phyloP scores from a whole-genome alignment of 495 filamentous ascomycete genomes.

The Annulohypoxylon maeteangense region DNA sequence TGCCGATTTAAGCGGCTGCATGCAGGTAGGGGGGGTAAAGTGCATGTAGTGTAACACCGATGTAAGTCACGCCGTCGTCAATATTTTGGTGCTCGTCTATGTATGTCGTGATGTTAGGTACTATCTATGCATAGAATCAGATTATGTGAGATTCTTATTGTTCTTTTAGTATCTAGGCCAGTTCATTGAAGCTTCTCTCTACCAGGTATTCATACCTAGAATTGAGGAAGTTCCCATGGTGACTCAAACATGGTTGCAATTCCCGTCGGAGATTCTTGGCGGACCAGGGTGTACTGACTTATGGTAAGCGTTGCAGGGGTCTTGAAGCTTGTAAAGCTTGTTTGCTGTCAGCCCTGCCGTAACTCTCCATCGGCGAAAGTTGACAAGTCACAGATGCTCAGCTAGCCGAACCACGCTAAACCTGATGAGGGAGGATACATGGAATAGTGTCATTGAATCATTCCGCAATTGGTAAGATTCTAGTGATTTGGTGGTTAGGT shows the following conservation, averaged over 20 bases:
- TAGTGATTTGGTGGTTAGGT: background rate
- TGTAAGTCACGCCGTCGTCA: background rate
- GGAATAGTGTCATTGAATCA: background rate
- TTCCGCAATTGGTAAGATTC: background rate
- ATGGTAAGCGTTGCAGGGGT: background rate
- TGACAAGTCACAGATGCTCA: background rate
- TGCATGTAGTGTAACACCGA: background rate
- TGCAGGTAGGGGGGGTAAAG: background rate
- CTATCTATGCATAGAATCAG: background rate
- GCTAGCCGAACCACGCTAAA: background rate
- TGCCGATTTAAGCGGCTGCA: background rate
- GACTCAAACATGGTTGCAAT: constrained; percentile 3
- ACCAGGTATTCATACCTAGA: background rate
- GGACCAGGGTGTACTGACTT: constrained; percentile 5
- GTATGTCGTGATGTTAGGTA: background rate
- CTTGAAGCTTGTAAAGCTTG: constrained; percentile 3
- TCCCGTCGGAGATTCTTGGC: constrained; percentile 24
- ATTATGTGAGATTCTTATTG: constrained; percentile 1
- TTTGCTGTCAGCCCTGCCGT: constrained; percentile 35
- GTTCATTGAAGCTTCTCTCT: background rate
- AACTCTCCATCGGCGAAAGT: constrained; percentile 13
- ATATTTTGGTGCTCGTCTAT: background rate
- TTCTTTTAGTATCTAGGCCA: background rate
- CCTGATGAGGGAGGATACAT: background rate
- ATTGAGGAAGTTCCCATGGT: background rate